Conservation (phyloP, 2,329 filamentous ascomycete genomes). For the Xylariaceae sp. region DNA sequence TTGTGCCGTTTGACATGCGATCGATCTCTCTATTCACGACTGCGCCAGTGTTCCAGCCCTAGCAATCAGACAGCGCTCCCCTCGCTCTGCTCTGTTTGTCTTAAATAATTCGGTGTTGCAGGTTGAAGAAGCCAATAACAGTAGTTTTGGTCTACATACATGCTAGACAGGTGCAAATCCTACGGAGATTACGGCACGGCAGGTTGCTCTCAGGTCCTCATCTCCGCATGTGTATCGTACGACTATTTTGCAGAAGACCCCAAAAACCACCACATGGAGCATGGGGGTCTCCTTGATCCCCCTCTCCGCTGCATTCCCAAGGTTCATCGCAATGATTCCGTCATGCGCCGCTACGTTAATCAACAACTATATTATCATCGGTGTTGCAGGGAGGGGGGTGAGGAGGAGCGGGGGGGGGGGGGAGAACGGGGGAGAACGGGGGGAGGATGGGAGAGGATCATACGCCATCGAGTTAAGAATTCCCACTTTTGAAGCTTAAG, state of each 20-base stretch:
- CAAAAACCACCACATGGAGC: no score
- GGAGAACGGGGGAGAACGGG: no score
- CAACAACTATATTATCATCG: conserved; percentile 20
- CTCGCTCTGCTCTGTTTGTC: background rate
- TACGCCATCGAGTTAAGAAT: conserved; percentile 12
- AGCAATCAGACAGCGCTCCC: background rate
- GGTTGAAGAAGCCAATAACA: background rate
- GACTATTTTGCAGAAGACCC: conserved; percentile 20
- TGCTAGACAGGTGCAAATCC: background rate
- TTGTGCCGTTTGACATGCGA: conserved; percentile 15
- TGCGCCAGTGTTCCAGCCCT: background rate
- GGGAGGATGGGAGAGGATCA: background rate
- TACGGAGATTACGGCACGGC: conserved; percentile 13
- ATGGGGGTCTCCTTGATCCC: conserved; percentile 23
- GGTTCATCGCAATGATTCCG: conserved; percentile 16
- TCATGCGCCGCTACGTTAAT: conserved; percentile 27
- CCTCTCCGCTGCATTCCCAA: conserved; percentile 18
- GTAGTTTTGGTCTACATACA: conserved; percentile 4
- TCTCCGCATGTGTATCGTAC: conserved; percentile 27
- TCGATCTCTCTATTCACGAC: background rate
- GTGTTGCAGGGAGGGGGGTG: background rate
- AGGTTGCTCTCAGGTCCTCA: conserved; percentile 21
- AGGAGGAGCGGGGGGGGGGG: no score
- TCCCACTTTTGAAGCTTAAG: conserved; percentile 21
- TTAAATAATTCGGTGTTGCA: background rate